Base-by-base conservation (phyloP, 2,329 filamentous ascomycete genomes). In the Phaeosphaeria sp. region DNA sequence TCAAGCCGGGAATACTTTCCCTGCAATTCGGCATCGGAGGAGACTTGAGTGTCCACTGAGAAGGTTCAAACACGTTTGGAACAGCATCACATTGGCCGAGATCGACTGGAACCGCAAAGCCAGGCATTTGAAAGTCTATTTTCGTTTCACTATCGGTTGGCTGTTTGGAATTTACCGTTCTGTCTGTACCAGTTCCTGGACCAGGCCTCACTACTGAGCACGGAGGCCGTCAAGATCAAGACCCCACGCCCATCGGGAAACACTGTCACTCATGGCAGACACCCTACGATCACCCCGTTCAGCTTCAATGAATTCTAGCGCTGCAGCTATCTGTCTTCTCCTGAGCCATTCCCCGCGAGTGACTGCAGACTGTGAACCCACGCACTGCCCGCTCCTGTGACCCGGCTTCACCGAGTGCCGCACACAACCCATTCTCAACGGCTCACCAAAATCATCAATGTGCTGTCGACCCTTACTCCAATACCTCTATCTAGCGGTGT, bases 291-390 rank as follows among this genome's bases (percentile, higher is more conserved):
- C 36, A n/a, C 15, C 7, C 7, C 36, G 36, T 15, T n/a, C 36
- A 39, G 36, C 36, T 39, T 17, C 25, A 48, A 5, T 18, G 45
- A 25, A 20, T 33, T 43, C 33, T 33, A 43, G 45, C 33, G 27
- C 46, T 21, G 50, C 39, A 45, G 30, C 52, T 46, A 53, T 44
- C 50, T 43, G 44, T 56, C 22, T 53, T 52, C 24, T 49, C 30
- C 43, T 52, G 40, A 25, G 51, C 22, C 25, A 51, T 40, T 20
- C 17, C n/a, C 21, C 3, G 49, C 40, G 9, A 47, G 27, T 27
- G 22, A 47, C 21, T 56, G 42, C 20, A 42, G 27, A 45, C 39
- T 53, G 30, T 27, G 55, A 55, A 36, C 40, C 30, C 43, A 25
- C 49, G 39, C 49, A 43, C 51, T 63, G 56, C 42, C 48, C 43